A percentile compares a stretch with the other conserved stretches of the same genome.
phyloP scores from a whole-genome alignment of 768 basidiomycete species.

The Leccinum olivaceopallidum region DNA sequence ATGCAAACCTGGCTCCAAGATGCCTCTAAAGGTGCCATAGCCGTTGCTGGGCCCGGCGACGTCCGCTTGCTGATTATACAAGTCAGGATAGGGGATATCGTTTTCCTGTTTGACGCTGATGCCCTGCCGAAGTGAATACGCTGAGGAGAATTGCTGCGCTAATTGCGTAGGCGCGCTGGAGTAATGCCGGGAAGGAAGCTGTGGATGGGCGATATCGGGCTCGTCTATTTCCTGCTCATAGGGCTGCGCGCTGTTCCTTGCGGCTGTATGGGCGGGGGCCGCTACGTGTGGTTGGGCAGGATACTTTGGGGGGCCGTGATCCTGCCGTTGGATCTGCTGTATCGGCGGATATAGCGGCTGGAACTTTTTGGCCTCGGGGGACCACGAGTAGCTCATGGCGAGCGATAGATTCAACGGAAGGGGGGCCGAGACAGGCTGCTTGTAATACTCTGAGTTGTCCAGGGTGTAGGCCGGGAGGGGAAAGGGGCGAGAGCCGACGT shows the following conservation, averaged over 20 bases:
- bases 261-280: conserved; percentile 11
- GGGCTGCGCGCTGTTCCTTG: conserved; percentile 16
- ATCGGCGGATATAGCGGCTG: conserved; percentile 37
- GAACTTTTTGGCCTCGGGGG: conserved; percentile 35
- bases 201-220: conserved; percentile 26
- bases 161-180: conserved; percentile 19
- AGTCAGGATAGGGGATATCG: conserved; percentile 27
- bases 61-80: conserved; percentile 27
- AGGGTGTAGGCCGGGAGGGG: conserved; percentile 24
- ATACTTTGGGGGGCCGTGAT: conserved; percentile 24
- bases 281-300: conserved; percentile 15
- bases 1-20: conserved; percentile 34
- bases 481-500: conserved; percentile 24
- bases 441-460: conserved; percentile 30
- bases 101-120: conserved; percentile 31
- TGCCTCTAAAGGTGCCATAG: conserved; percentile 21
- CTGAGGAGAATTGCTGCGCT: conserved; percentile 22
- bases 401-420: conserved; percentile 33
- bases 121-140: conserved; percentile 26
- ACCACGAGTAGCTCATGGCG: conserved; percentile 35
- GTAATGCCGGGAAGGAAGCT: conserved; percentile 27
- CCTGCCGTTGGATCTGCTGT: conserved; percentile 31
- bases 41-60: conserved; percentile 23
- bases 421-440: conserved; percentile 35
- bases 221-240: conserved; percentile 32